These are phyloP conservation scores for Aspergillus sp. DNA, from an alignment of 2,329 filamentous ascomycete genomes.

Conservation along the genomic window DNA sequence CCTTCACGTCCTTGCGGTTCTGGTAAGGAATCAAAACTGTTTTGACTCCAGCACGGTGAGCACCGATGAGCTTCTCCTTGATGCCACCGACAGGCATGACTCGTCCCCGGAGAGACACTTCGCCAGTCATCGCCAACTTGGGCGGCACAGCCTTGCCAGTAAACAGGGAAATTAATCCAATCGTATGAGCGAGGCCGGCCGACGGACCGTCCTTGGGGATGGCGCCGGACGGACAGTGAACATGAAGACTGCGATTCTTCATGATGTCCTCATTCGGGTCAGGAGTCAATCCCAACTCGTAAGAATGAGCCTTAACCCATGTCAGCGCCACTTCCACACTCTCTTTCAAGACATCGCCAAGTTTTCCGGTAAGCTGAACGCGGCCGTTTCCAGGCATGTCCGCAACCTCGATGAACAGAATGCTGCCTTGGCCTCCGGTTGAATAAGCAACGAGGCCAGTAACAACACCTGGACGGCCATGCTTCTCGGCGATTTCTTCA, in stretches of 20 bases:
- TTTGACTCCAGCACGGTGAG: conserved; percentile 88
- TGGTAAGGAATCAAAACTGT: conserved; percentile 83
- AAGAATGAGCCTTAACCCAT: conserved; percentile 97
- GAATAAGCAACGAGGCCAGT: conserved; percentile 95
- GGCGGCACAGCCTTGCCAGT: conserved; percentile 81
- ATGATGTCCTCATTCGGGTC: conserved; percentile 88
- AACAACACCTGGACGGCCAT: conserved; percentile 80
- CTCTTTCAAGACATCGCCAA: conserved; percentile 95
- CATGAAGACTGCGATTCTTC: conserved; percentile 89
- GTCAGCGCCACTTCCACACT: conserved; percentile 92
- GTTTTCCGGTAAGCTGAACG: conserved; percentile 92
- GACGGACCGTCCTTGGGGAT: conserved; percentile 87
- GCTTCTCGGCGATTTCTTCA: conserved; percentile 89
- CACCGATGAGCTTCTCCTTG: conserved; percentile 97
- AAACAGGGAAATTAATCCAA: conserved; percentile 89
- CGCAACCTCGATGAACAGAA: conserved; percentile 96
- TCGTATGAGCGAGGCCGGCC: conserved; percentile 89
- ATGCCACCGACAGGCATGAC: conserved; percentile 95
- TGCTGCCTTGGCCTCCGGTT: conserved; percentile 87
- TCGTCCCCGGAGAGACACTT: conserved; percentile 76
- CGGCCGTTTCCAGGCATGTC: conserved; percentile 93
- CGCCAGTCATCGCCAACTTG: conserved; percentile 89
- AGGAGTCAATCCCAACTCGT: conserved; percentile 78
- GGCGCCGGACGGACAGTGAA: conserved; percentile 91
- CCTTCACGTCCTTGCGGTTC: conserved; percentile 89